Base-by-base conservation (phyloP, 164 flowering plant species). In the Taxillus chinensis region DNA sequence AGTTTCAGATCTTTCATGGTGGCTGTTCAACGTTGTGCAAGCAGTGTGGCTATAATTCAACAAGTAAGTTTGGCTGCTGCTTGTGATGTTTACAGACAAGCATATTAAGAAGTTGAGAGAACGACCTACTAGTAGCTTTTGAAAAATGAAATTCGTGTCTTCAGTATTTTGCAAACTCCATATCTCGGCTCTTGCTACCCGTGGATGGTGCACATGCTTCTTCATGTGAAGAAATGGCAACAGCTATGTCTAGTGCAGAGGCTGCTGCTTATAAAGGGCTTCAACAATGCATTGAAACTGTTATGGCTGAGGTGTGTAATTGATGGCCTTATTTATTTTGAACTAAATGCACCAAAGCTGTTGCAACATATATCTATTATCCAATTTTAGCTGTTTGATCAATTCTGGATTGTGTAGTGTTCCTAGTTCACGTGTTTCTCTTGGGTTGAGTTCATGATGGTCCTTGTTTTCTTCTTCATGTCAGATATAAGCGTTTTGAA, bases 161-260 rank as follows among this genome's bases (percentile, higher is more conserved):
- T 66, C 84, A 93, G 97, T 95, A 87, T 61, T 95, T 95, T 76
- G 83, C 87, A 52, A 95, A 95, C 73, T 77, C 92, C 16, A 89
- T 95, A 59, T 87, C 99, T 66, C 82, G 96, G 68, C 90, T 91
- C 56, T 70, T 91, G 65, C 78, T 91, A 17, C 99, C 96, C 60
- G 95, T 95, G 57, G 99, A 95, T 82, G 98, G 99, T 66, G 96
- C 98, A 27, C 98, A 91, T 87, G 96, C 98, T 77, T 85, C 96
- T 69, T 81, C 98, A 59, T 91, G 92, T 71, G 97, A 95, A 80
- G 98, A 95, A 76, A 87, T 95, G 98, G 82, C 96, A 40, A 73
- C 86, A 27, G 90, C 99, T 48, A 86, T 95, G 98, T 85, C 98
- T 57, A 85, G 84, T 79, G 96, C 96, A 42, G 99, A 95, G 80